phyloP scores from a whole-genome alignment of 139 green algal species.

The Tetradesmus lagerheimii region DNA sequence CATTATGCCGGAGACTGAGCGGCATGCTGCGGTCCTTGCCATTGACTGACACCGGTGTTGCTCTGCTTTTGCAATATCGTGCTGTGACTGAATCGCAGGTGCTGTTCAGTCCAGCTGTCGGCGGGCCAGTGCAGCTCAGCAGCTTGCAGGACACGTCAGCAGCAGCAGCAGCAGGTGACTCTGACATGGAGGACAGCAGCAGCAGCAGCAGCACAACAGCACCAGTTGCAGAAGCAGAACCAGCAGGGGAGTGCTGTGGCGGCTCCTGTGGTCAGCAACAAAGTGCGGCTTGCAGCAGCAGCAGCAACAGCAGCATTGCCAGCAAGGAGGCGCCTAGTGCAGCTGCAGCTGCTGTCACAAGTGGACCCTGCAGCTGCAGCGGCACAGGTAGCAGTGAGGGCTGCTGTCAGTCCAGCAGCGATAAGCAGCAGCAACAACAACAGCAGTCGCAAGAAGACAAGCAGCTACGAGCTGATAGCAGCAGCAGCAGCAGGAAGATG shows the following conservation, averaged over 20 bases:
- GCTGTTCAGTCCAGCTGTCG: constrained; percentile 29
- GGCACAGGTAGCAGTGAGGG: neutral
- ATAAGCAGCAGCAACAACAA: constrained; percentile 15
- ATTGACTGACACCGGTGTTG: too few relatives aligned
- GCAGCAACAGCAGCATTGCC: neutral
- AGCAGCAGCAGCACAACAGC: neutral
- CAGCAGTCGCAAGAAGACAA: neutral
- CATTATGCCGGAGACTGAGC: too few relatives aligned
- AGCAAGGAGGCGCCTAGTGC: neutral
- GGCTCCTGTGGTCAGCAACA: neutral
- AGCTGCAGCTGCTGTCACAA: too few relatives aligned
- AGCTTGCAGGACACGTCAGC: constrained; percentile 1
- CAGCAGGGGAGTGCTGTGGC: neutral
- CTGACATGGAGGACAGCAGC: neutral
- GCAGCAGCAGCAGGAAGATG: neutral
- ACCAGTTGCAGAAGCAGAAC: neutral
- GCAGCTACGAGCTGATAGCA: neutral
- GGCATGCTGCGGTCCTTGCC: too few relatives aligned
- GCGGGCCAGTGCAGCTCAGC: neutral
- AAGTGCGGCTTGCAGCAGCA: neutral
- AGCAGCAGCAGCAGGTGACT: constrained; percentile 3
- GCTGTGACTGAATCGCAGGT: neutral
- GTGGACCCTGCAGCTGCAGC: neutral
- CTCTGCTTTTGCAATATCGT: neutral
- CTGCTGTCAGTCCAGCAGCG: neutral